Base-by-base conservation (phyloP, 2,329 filamentous ascomycete genomes). In the Aspergillus sp. region DNA sequence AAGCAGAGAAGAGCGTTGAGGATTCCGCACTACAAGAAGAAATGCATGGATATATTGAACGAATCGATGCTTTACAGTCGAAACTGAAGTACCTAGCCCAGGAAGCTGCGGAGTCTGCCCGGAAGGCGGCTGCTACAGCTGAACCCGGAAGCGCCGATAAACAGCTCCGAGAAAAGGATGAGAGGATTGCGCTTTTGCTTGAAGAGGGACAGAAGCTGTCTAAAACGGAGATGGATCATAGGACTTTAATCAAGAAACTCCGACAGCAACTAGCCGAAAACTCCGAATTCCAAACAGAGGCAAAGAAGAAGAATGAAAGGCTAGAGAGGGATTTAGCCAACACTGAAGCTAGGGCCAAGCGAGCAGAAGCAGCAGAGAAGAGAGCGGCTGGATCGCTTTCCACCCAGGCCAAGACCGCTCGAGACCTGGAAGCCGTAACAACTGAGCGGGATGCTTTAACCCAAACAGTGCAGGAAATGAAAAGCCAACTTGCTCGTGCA, bases 161-260 rank as follows among this genome's bases (percentile, higher is more conserved):
- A 72, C 92, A 90, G 69, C 73, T 98, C 14, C 90, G 91, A 1
- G 92, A 96, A 68, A 96, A 92, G 70, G 93, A 98, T 66, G 88
- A 93, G 66, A 90, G 90, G 71, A 96, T 98, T 67, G 91, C 93
- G 3, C 79, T 93, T 47, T 79, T 99, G 12, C 90, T 99, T 81
- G 89, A 96, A 66, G 95, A 99, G 77, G 95, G 96, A 0, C 90
- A 95, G 66, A 92, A 89, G 64, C 81, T 98, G 8, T 93, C 91
- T 1, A 90, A 89, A 66, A 90, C 85, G 0, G 95, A 99, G 72
- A 85, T 97, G 73, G 91, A 92, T 68, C 88, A 96, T 62, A 82
- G 93, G 60, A 85, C 85, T 6, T 87, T 88, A 4, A 90, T 98
- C 67, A 96, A 95, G 74, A 93, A 91, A 68, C 76, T 98, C 58